Percentiles rank a stretch among this genome's conserved stretches.
Evolutionary conservation across 75 land plant species (phyloP).

Genomic region (Picea sitchensis): DNA sequence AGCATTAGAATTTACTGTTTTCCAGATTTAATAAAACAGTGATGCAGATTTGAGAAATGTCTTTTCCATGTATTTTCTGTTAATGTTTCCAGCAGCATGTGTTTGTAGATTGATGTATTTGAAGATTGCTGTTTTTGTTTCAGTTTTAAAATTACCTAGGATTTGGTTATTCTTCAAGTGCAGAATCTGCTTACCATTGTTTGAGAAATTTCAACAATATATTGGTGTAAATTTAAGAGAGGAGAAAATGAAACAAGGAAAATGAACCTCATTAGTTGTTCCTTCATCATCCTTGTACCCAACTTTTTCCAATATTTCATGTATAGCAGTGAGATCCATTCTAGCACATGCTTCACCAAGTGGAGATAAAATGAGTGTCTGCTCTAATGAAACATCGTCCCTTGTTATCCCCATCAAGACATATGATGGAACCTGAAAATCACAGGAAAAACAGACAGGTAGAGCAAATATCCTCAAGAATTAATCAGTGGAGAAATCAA

Average conservation of each 20-base stretch:
- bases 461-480: background rate
- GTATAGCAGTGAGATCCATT: conserved; percentile 83
- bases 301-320: conserved; percentile 69
- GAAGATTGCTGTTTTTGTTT: no score
- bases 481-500: background rate
- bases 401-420: conserved; percentile 44
- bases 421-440: conserved; percentile 59
- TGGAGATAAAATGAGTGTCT: conserved; percentile 33
- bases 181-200: no score
- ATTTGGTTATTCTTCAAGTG: no score
- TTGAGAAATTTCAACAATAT: no score
- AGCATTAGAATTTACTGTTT: no score
- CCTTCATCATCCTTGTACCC: conserved; percentile 94
- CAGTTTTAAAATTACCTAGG: no score
- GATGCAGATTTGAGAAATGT: no score
- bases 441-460: background rate
- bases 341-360: conserved; percentile 81
- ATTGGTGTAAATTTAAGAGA: no score
- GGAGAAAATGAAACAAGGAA: background rate
- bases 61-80: no score
- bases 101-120: no score
- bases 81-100: no score
- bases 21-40: no score
- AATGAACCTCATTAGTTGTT: conserved; percentile 67
- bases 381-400: conserved; percentile 13